These are phyloP conservation scores for Boletus reticulatus DNA, from an alignment of 768 basidiomycete genomes.

Conservation along the genomic window DNA sequence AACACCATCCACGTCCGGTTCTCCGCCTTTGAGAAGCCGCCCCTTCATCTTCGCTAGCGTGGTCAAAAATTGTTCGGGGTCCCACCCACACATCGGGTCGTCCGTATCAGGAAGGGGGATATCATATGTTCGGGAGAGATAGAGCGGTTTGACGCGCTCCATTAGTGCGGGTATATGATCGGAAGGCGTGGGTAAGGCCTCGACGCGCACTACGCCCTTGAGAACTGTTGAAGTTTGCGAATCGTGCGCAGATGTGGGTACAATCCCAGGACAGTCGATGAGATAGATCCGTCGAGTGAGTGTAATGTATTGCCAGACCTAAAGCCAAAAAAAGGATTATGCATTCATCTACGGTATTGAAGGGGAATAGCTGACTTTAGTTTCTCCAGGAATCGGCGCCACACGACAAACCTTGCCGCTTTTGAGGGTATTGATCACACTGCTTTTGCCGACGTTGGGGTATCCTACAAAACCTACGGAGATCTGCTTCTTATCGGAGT, in stretches of 20 bases:
- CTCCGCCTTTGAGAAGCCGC: conserved; percentile 88
- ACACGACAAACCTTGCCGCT: conserved; percentile 96
- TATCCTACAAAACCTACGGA: conserved; percentile 98
- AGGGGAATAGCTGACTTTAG: conserved; percentile 53
- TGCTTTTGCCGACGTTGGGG: conserved; percentile 97
- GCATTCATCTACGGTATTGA: background rate
- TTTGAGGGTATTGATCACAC: conserved; percentile 98
- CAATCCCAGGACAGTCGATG: conserved; percentile 98
- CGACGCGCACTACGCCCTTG: conserved; percentile 95
- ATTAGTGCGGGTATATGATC: conserved; percentile 90
- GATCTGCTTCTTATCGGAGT: conserved; percentile 99
- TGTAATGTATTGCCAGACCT: conserved; percentile 99
- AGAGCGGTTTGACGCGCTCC: conserved; percentile 88
- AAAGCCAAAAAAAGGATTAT: background rate
- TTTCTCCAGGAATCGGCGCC: conserved; percentile 97
- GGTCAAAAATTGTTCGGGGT: conserved; percentile 77
- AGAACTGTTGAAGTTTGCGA: conserved; percentile 88
- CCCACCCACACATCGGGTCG: conserved; percentile 55
- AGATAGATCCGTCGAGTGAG: conserved; percentile 95
- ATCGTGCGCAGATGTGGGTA: conserved; percentile 90
- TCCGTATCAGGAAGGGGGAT: conserved; percentile 60
- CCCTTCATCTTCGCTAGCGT: conserved; percentile 89
- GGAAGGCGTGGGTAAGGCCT: conserved; percentile 88
- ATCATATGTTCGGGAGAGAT: conserved; percentile 83
- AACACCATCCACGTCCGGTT: conserved; percentile 88